Conservation (phyloP, 2,329 filamentous ascomycete genomes). For the Colletotrichum magnum region DNA sequence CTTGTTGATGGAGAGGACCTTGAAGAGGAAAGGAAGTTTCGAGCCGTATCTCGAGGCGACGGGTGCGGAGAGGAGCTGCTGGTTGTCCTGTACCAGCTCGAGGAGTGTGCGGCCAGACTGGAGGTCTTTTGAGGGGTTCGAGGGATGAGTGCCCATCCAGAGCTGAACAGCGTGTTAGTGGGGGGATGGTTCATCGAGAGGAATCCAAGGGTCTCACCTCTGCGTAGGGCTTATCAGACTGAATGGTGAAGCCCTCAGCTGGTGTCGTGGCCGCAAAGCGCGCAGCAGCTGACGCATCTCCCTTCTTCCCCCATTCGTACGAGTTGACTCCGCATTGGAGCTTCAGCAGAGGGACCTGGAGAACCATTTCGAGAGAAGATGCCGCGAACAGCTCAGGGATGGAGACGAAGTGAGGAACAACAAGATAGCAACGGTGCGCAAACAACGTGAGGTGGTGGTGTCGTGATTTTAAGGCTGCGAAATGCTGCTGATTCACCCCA, state of each 20-base stretch:
- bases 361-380: constrained; percentile 43
- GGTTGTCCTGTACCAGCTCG: constrained; percentile 89
- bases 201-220: constrained; percentile 71
- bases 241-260: constrained; percentile 79
- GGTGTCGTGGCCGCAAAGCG: constrained; percentile 90
- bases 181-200: background rate
- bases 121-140: constrained; percentile 92
- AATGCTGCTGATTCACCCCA: constrained; percentile 29
- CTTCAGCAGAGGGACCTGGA: constrained; percentile 87
- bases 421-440: too few species aligned
- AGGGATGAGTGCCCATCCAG: constrained; percentile 99
- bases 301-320: constrained; percentile 99
- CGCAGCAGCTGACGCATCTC: constrained; percentile 87
- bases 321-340: constrained; percentile 95
- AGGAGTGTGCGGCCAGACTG: constrained; percentile 87
- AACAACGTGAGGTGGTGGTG: background rate
- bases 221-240: constrained; percentile 92
- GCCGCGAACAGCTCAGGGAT: background rate
- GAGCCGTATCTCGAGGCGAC: constrained; percentile 82
- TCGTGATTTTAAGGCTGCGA: constrained; percentile 22
- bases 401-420: background rate
- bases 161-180: constrained; percentile 67
- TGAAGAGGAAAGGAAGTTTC: constrained; percentile 96
- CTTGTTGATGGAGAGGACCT: constrained; percentile 95
- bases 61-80: constrained; percentile 81